Percentiles rank a stretch among this genome's conserved stretches.
Evolutionary conservation across 192 early-diverging fungal genomes (phyloP).

Genomic region (Thamnidium elegans): DNA sequence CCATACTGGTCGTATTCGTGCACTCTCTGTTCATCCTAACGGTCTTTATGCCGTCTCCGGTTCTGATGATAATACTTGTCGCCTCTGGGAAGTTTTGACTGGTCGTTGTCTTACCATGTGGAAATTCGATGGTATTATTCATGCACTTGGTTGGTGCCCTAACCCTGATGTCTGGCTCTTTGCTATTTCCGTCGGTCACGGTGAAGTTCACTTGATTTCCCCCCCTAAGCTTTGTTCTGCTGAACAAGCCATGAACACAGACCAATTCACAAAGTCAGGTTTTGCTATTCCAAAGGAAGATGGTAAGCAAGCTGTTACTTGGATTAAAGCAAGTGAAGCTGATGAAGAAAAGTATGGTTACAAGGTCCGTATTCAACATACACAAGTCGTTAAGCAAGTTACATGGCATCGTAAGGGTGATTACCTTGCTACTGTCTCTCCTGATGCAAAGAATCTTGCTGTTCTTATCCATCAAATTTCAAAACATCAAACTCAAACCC

Average conservation of each 20-base stretch:
- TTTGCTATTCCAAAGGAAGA: conserved; percentile 27
- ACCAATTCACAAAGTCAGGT: conserved; percentile 46
- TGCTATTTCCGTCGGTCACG: conserved; percentile 66
- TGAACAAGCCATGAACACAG: conserved; percentile 40
- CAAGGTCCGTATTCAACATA: conserved; percentile 50
- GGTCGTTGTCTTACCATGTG: conserved; percentile 83
- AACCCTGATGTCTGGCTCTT: conserved; percentile 72
- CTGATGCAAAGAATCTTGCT: conserved; percentile 70
- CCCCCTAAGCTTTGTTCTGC: conserved; percentile 47
- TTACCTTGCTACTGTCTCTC: conserved; percentile 85
- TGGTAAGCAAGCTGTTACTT: conserved; percentile 35
- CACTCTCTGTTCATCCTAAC: conserved; percentile 84
- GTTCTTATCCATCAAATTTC: conserved; percentile 93
- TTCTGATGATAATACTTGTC: conserved; percentile 84
- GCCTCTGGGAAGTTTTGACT: conserved; percentile 89
- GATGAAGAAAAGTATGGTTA: conserved; percentile 46
- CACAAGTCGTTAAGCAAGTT: conserved; percentile 70
- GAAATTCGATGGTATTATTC: conserved; percentile 66
- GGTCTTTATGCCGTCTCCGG: conserved; percentile 91
- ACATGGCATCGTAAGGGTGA: conserved; percentile 97
- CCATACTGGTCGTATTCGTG: conserved; percentile 80
- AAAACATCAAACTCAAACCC: conserved; percentile 82
- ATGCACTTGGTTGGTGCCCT: conserved; percentile 88
- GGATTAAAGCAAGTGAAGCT: conserved; percentile 51
- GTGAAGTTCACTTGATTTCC: conserved; percentile 50